A percentile compares a stretch with the other conserved stretches of the same genome.
Conservation (phyloP, 306 rosid genomes). For the Prosopis cineraria region DNA sequence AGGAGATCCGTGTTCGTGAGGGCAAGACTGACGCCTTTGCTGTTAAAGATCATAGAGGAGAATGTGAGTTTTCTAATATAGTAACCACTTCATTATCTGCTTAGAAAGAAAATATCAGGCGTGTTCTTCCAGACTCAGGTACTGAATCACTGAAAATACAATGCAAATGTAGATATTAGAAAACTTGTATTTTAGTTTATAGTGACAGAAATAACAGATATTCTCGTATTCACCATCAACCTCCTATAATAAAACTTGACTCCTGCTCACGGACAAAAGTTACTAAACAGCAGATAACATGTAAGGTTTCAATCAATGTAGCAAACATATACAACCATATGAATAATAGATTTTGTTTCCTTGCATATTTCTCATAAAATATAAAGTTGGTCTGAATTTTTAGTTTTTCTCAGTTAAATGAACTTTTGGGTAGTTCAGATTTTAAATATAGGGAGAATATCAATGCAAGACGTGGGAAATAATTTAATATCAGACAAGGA, state of each 20-base stretch:
- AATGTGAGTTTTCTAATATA: conserved; percentile 64
- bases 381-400: not conserved
- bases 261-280: not conserved
- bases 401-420: not conserved
- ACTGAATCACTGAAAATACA: not conserved
- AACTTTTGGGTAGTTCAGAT: not conserved
- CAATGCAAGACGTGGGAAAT: no score
- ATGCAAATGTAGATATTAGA: not conserved
- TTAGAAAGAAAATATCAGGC: not conserved
- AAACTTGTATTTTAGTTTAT: not conserved
- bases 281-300: not conserved
- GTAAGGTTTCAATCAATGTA: not conserved
- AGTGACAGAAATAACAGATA: not conserved
- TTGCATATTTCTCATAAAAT: conserved; percentile 2
- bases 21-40: conserved; percentile 84
- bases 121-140: not conserved
- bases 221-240: not conserved
- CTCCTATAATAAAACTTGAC: not conserved
- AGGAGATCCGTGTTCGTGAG: conserved; percentile 68
- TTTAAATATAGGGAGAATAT: no score
- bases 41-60: conserved; percentile 94
- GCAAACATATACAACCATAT: not conserved
- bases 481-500: no score
- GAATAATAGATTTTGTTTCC: not conserved
- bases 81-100: conserved; percentile 1